Evolutionary conservation across 495 filamentous ascomycete genomes (phyloP).

Genomic region (Hypoxylon lienhwacheense): DNA sequence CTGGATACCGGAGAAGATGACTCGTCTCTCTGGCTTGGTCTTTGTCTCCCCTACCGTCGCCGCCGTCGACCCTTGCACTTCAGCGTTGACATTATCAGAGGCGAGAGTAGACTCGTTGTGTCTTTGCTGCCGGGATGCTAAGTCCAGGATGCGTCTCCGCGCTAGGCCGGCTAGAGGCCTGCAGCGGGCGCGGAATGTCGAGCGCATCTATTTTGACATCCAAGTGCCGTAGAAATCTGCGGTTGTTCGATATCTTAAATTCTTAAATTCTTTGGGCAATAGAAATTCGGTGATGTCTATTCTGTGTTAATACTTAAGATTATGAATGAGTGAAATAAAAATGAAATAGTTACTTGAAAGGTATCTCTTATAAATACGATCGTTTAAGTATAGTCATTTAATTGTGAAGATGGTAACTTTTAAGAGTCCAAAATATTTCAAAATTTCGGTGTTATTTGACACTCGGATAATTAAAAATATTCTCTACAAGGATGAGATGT

Average conservation of each 20-base stretch:
- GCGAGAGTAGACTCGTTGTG: constrained; percentile 24
- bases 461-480: constrained; percentile 29
- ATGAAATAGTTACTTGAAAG: too few species aligned
- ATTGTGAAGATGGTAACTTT: not conserved
- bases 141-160: constrained; percentile 9
- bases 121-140: constrained; percentile 12
- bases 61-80: too few species aligned
- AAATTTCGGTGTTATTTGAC: not conserved
- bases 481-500: constrained; percentile 1
- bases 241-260: not conserved
- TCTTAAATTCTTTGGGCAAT: too few species aligned
- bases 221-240: not conserved
- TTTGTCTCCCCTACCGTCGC: not conserved
- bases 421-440: not conserved
- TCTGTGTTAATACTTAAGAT: too few species aligned
- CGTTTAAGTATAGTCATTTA: too few species aligned
- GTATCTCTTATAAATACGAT: too few species aligned
- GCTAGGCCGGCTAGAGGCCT: constrained; percentile 24
- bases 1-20: constrained; percentile 94
- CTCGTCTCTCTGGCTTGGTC: constrained; percentile 10
- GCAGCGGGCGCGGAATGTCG: constrained; percentile 32
- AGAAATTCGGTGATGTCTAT: too few species aligned
- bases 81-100: too few species aligned
- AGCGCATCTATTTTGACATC: constrained; percentile 27
- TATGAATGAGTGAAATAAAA: too few species aligned